phyloP scores from a whole-genome alignment of 331 rosid genomes.

The Acacia pycnantha region DNA sequence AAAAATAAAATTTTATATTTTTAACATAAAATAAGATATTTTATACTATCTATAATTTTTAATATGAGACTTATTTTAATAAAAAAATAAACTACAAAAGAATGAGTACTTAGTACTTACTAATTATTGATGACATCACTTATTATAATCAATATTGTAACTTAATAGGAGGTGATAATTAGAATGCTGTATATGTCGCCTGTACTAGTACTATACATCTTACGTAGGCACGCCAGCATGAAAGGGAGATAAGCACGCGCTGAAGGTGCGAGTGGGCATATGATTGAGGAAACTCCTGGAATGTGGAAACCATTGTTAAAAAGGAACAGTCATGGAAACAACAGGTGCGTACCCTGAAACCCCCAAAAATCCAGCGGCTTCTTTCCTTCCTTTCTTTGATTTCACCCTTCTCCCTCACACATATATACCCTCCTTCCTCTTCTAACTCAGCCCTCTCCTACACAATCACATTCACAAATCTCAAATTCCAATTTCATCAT shows the following conservation, averaged over 20 bases:
- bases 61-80: too few species aligned
- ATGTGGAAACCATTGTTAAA: conserved; percentile 48
- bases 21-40: too few species aligned
- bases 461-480: background rate
- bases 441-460: background rate
- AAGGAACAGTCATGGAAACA: conserved; percentile 11
- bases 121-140: too few species aligned
- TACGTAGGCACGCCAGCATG: background rate
- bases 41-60: too few species aligned
- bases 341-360: conserved; percentile 55
- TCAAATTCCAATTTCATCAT: too few species aligned
- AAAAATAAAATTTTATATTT: too few species aligned
- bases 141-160: too few species aligned
- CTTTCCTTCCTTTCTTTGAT: background rate
- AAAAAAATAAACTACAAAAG: too few species aligned
- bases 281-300: conserved; percentile 34
- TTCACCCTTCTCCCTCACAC: background rate
- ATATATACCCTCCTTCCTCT: background rate
- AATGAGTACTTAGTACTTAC: too few species aligned
- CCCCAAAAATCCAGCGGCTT: conserved; percentile 52
- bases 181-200: too few species aligned
- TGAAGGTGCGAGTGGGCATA: background rate
- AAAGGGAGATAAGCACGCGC: conserved; percentile 36
- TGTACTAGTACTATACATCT: too few species aligned
- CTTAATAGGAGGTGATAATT: too few species aligned